Evolutionary conservation across 106 monocot genomes (phyloP), one percentile per base, ranked within the genome.

Genomic region (Dioscorea alata): DNA sequence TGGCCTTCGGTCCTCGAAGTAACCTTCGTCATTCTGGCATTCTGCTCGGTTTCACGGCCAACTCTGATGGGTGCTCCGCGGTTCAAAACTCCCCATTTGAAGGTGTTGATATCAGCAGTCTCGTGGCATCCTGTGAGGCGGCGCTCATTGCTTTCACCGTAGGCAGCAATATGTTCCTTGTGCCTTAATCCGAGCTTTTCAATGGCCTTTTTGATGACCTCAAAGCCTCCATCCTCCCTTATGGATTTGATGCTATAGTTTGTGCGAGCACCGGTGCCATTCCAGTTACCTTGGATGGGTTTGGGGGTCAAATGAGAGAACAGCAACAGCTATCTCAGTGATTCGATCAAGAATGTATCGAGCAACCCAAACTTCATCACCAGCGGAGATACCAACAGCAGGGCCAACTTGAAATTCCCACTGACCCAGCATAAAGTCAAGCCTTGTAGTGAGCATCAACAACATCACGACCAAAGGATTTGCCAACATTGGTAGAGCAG

Each of bases 291-390:
- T 81, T 64, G 69, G 28, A 90, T 89, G 4, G 94, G 94, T 69
- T 94, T 94, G n/a, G 9, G 94, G 94, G 65, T 93, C 93, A 6
- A 89, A 86, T 18, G 93, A 80, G 12, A 93, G 77, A 22, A 89
- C 84, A 18, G 87, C 94, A 1, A 89, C 89, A 32, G 84, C 89
- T 35, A 94, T 80, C 63, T 94, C 94, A 32, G 94, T 87, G 60
- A 94, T 85, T 71, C 89, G 89, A 87, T 94, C 94, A 1, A 94
- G 87, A 68, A 94, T 80, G 74, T 90, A 94, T 2, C 94, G 89
- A 64, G n/a, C n/a, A n/a, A n/a, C n/a, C n/a, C n/a, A n/a, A n/a
- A n/a, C n/a, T n/a, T n/a, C n/a, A n/a, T n/a, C n/a, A n/a, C n/a
- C n/a, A n/a, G n/a, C n/a, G n/a, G n/a, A n/a, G n/a, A n/a, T n/a